phyloP scores from a whole-genome alignment of 2,329 filamentous ascomycete species.

The Hymenoscyphus infarciens region DNA sequence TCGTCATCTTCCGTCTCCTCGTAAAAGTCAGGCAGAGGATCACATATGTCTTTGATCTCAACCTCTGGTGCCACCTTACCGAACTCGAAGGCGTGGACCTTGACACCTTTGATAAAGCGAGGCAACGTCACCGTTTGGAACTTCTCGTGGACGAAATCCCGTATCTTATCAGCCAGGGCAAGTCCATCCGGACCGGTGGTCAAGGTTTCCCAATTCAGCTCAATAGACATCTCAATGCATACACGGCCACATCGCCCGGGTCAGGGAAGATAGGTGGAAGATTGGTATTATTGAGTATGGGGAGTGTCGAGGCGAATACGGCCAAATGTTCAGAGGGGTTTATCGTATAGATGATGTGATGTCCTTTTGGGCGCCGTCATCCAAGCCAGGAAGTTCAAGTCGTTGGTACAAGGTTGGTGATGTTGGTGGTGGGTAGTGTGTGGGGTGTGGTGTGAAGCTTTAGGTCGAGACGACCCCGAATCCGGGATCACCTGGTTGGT shows the following conservation, averaged over 20 bases:
- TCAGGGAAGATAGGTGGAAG: neutral
- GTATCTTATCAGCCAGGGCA: slow-evolving; percentile 79
- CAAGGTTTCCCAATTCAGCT: slow-evolving; percentile 92
- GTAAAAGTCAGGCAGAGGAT: slow-evolving; percentile 94
- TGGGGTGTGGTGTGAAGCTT: neutral
- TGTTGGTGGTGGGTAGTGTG: neutral
- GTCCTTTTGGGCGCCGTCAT: neutral
- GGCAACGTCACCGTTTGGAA: slow-evolving; percentile 91
- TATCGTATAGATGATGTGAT: neutral
- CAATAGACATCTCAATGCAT: slow-evolving; percentile 74
- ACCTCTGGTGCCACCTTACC: slow-evolving; percentile 78
- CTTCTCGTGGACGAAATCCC: slow-evolving; percentile 89
- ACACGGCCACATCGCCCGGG: neutral
- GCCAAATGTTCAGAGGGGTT: neutral
- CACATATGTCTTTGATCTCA: slow-evolving; percentile 94
- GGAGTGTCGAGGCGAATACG: neutral
- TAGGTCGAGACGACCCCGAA: neutral
- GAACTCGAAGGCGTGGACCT: slow-evolving; percentile 92
- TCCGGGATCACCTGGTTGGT: neutral
- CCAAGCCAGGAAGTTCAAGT: neutral
- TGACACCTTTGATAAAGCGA: slow-evolving; percentile 94
- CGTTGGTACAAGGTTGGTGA: neutral
- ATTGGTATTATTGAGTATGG: neutral
- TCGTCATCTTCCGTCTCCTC: slow-evolving; percentile 70
- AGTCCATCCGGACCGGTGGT: slow-evolving; percentile 85